Conservation (phyloP, 495 filamentous ascomycete species). For the Thozetella sp. region DNA sequence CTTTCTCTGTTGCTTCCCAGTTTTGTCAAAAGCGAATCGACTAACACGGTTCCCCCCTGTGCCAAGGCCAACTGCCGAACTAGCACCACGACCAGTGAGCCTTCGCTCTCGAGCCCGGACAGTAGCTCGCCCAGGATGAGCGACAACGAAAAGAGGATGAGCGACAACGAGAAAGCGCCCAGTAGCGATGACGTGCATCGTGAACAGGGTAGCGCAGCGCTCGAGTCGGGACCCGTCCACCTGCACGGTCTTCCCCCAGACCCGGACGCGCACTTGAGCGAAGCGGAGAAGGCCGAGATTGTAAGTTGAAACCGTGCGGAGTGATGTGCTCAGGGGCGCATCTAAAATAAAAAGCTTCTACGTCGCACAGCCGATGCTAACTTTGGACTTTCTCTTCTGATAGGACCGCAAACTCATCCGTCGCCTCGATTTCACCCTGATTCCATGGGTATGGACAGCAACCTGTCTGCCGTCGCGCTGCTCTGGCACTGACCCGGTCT, state of each 20-base stretch:
- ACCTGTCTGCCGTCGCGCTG: not conserved
- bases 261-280: slow-evolving; percentile 69
- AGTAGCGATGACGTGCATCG: slow-evolving; percentile 26
- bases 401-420: slow-evolving; percentile 70
- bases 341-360: not conserved
- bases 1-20: not conserved
- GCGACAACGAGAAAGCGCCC: slow-evolving; percentile 23
- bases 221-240: not conserved
- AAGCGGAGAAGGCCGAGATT: slow-evolving; percentile 66
- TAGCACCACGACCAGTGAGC: not conserved
- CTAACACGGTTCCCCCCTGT: not conserved
- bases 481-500: not conserved
- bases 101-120: not conserved
- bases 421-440: slow-evolving; percentile 70
- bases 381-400: not conserved
- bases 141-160: slow-evolving; percentile 24
- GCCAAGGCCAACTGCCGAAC: not conserved
- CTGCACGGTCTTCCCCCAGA: slow-evolving; percentile 38
- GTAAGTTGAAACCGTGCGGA: slow-evolving; percentile 56
- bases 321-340: too few species aligned
- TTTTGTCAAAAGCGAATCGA: not conserved
- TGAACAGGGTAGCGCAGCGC: slow-evolving; percentile 24
- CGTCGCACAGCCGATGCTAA: slow-evolving; percentile 3
- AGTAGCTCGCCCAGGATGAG: slow-evolving; percentile 4
- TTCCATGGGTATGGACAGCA: slow-evolving; percentile 66